Percentiles rank a stretch among this genome's conserved stretches.
phyloP scores from a whole-genome alignment of 306 rosid genomes.

The Sesbania bispinosa region DNA sequence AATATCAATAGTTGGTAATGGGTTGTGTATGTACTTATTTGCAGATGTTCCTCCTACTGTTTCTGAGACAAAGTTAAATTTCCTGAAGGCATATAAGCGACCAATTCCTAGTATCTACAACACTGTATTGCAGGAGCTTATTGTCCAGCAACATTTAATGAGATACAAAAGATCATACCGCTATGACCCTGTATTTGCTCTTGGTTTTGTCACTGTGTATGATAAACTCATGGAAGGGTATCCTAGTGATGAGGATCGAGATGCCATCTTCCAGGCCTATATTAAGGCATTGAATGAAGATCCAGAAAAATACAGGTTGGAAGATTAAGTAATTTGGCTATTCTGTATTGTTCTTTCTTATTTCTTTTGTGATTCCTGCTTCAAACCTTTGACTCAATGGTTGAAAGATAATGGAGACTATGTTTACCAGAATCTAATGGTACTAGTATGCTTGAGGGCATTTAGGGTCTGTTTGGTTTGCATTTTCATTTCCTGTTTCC shows the following conservation, averaged over 20 bases:
- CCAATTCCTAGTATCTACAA: slow-evolving; percentile 96
- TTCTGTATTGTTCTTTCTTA: background rate
- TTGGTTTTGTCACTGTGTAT: slow-evolving; percentile 87
- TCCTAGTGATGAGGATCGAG: slow-evolving; percentile 84
- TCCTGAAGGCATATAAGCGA: slow-evolving; percentile 78
- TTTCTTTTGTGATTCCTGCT: background rate
- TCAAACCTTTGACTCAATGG: background rate
- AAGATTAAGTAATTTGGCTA: slow-evolving; percentile 7
- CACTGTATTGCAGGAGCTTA: slow-evolving; percentile 83
- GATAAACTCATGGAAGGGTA: slow-evolving; percentile 99
- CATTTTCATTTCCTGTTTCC: too few relatives aligned
- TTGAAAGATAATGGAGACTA: background rate
- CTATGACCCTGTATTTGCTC: slow-evolving; percentile 90
- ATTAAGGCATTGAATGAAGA: slow-evolving; percentile 79
- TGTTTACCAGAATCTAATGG: background rate
- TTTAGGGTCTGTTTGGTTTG: too few relatives aligned
- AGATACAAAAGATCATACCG: slow-evolving; percentile 81
- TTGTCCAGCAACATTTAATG: slow-evolving; percentile 95
- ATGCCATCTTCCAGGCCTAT: slow-evolving; percentile 86
- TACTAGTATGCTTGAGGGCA: background rate
- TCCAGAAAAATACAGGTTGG: slow-evolving; percentile 84
- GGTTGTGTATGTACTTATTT: slow-evolving; percentile 23
- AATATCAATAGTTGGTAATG: background rate
- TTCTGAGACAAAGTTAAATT: slow-evolving; percentile 77
- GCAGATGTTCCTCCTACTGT: slow-evolving; percentile 69